Evolutionary conservation across 75 land plant species (phyloP).

Genomic region (Cunninghamia lanceolata): DNA sequence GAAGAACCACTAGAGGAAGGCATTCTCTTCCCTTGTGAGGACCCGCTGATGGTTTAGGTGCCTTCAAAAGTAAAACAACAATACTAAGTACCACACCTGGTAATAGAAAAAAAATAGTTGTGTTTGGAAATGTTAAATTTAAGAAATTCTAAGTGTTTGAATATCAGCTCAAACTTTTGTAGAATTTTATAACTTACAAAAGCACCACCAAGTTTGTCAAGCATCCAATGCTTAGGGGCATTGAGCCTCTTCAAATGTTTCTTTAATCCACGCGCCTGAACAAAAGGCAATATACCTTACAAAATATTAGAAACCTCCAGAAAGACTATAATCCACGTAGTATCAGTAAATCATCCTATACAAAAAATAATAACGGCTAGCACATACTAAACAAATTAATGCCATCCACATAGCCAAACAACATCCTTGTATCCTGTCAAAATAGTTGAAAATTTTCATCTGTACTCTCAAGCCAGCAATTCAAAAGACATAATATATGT

Average conservation of each 20-base stretch:
- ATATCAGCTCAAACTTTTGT: neutral
- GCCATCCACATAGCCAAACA: neutral
- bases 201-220: constrained; percentile 60
- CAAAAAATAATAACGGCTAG: neutral
- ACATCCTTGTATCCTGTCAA: neutral
- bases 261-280: constrained; percentile 61
- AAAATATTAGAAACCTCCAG: neutral
- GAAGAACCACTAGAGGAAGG: constrained; percentile 75
- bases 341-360: neutral
- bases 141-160: neutral
- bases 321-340: neutral
- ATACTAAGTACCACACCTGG: neutral
- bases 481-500: neutral
- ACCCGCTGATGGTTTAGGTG: constrained; percentile 91
- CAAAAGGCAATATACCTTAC: neutral
- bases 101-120: neutral
- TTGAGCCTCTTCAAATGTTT: constrained; percentile 65
- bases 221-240: constrained; percentile 72
- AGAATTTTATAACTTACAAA: constrained; percentile 31
- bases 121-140: neutral
- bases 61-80: constrained; percentile 26
- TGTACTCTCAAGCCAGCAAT: neutral
- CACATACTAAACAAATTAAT: neutral
- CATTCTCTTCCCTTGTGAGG: constrained; percentile 93
- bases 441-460: neutral